Base-by-base conservation (phyloP, 208 protist genomes). In the Jaenimonas drosophilae region DNA sequence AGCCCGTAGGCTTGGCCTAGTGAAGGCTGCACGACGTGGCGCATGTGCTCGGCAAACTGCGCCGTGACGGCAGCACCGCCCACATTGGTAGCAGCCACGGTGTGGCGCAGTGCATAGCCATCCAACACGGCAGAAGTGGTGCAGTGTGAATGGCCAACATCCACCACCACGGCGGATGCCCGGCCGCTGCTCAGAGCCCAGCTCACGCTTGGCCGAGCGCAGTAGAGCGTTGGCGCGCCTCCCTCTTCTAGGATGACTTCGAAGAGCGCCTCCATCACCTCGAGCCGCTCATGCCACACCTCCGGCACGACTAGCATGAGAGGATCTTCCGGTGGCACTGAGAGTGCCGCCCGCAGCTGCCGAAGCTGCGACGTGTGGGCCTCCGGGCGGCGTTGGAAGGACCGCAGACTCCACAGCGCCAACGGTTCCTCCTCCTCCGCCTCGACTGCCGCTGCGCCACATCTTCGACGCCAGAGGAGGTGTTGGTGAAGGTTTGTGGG, bases 271-370 rank as follows among this genome's bases (percentile, higher is more conserved):
- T 69, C 43, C 52, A 92, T 55, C 14, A 87, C 49, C n/a, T 81
- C 74, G 9, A 41, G 42, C 28, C 64, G 54, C 32, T 81, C 74
- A 47, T 84, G 73, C 84, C 79, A 92, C 26, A 59, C 38, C 59
- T 92, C 84, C 4, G 78, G 84, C 26, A 85, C 17, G 16, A 92
- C 74, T 12, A 92, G 66, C 57, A 83, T 75, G 20, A 89, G 71
- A 31, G 79, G 76, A 39, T 84, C 71, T 31, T 68, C 61, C 43
- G 0, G 19, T 26, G 26, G 49, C 68, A 82, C 29, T 59, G 40
- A 7, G 14, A 71, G 34, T n/a, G 60, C 45, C 11, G 36, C 33
- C 49, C 77, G 73, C 25, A 88, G 59, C 29, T 63, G 59, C 7
- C 37, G 45, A 20, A 92, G 51, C 4, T 71, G 40, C 17, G 60